These are phyloP conservation scores for Populus trichocarpa DNA, from an alignment of 441 rosid genomes.

Conservation along the genomic window DNA sequence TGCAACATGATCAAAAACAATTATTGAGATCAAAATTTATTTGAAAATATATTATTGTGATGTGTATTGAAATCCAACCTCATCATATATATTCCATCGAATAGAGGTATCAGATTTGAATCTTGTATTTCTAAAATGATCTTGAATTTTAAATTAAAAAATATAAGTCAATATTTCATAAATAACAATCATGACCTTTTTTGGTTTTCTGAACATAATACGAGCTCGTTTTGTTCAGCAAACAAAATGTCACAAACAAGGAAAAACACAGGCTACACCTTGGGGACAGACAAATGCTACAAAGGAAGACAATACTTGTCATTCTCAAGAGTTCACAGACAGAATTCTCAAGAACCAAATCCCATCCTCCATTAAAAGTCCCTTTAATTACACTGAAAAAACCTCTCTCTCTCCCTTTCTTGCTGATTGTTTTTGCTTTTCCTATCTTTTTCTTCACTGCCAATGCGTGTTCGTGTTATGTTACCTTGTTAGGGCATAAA, in stretches of 20 bases:
- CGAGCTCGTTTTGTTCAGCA: too few species aligned
- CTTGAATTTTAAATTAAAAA: not conserved
- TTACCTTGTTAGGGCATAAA: not conserved
- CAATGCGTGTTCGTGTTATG: not conserved
- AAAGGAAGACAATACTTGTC: too few species aligned
- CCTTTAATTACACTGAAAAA: not conserved
- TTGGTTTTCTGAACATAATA: not conserved
- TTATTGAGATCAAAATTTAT: too few species aligned
- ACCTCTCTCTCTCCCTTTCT: too few species aligned
- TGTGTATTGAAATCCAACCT: too few species aligned
- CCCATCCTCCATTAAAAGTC: not conserved
- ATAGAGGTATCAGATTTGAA: too few species aligned
- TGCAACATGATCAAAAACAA: too few species aligned
- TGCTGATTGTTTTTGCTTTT: not conserved
- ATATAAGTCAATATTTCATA: too few species aligned
- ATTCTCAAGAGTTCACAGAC: not conserved
- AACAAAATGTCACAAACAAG: not conserved
- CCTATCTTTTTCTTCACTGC: not conserved
- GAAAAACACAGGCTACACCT: not conserved
- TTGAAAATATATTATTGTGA: too few species aligned
- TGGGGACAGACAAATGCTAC: not conserved
- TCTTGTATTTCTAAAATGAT: too few species aligned
- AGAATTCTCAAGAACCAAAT: not conserved
- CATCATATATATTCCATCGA: too few species aligned
- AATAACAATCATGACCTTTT: not conserved